Base-by-base conservation (phyloP, 805 yeast genomes). In the Suhomyces kilbournensis region DNA sequence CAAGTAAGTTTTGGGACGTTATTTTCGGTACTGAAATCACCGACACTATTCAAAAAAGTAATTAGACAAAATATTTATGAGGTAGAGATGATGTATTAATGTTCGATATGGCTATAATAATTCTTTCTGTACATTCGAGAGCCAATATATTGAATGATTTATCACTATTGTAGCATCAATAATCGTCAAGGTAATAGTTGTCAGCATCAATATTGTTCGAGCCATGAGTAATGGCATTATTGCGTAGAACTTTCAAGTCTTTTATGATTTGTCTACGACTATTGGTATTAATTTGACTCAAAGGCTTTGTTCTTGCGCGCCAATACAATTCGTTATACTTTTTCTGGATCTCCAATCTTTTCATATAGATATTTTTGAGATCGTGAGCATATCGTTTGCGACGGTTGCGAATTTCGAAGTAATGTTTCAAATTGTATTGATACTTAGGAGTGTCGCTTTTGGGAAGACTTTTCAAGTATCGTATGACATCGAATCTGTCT, bases 1-100 rank as follows among this genome's bases (percentile, higher is more conserved):
- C 98, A 28, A 81, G 91, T 56, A 84, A 82, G 72, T 90, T 90
- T 72, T 94, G 99, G 99, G 99, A 94, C 70, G 80, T 73, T 25
- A 89, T 94, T 9, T 94, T 94, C 68, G 89, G 88, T 53, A 93
- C 98, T 40, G 86, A 84, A 58, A 76, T 90, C 62, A 78, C 80
- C 44, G 74, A 74, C 20, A 77, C 83, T 44, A 76, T 64, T 56
- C 68, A 78, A 62, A 81, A 77, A 69, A 69, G 68, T 55, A 62
- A 56, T 17, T 71, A 58, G 42, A 19, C 22, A 38, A 38, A 38
- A 38, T 35, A 35, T 38, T 38, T 8, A 38, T 38, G 42, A 35
- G 20, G 20, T 17, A 35, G 12, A 35, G 40, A 35, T 15, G 4
- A 35, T 20, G 42, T 38, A 19, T 38, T 17, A 38, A 19, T 38